Conservation (phyloP, 805 yeast genomes). For the Candida multigemmis region DNA sequence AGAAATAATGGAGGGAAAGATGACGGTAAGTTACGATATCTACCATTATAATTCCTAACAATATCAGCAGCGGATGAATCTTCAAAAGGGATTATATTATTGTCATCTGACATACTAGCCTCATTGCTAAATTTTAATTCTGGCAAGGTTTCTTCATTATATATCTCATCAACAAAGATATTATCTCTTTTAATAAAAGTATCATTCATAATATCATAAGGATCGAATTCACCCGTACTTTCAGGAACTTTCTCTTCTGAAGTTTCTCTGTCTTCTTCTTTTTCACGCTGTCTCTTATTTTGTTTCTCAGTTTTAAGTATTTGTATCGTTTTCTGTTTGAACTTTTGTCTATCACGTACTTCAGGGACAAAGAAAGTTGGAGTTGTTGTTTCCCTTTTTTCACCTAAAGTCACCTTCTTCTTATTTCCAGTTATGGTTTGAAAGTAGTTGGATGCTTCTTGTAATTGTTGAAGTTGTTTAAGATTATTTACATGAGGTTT, state of each 20-base stretch:
- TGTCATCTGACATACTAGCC: no score
- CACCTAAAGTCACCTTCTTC: constrained; percentile 19
- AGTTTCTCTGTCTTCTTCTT: constrained; percentile 1
- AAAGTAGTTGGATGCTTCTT: no score
- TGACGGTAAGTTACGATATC: constrained; percentile 23
- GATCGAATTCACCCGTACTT: constrained; percentile 26
- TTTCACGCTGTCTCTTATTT: constrained; percentile 3
- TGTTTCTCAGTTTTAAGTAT: constrained; percentile 2
- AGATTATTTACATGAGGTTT: no score
- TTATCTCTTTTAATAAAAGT: constrained; percentile 16
- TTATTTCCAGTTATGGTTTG: constrained; percentile 32
- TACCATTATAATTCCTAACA: constrained; percentile 15
- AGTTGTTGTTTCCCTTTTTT: constrained; percentile 21
- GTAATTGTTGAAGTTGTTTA: no score
- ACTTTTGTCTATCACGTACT: constrained; percentile 5
- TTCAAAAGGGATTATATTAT: neutral
- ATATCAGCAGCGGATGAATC: constrained; percentile 24
- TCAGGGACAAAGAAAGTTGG: constrained; percentile 19
- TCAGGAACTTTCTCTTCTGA: neutral
- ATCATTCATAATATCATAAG: constrained; percentile 24
- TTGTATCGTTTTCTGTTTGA: constrained; percentile 5
- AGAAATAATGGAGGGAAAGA: constrained; percentile 25
- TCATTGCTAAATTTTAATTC: constrained; percentile 8
- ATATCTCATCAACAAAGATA: constrained; percentile 24
- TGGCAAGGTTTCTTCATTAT: constrained; percentile 11